Evolutionary conservation across 2,329 filamentous ascomycete genomes (phyloP).

Genomic region (Uncinocarpus reesii): DNA sequence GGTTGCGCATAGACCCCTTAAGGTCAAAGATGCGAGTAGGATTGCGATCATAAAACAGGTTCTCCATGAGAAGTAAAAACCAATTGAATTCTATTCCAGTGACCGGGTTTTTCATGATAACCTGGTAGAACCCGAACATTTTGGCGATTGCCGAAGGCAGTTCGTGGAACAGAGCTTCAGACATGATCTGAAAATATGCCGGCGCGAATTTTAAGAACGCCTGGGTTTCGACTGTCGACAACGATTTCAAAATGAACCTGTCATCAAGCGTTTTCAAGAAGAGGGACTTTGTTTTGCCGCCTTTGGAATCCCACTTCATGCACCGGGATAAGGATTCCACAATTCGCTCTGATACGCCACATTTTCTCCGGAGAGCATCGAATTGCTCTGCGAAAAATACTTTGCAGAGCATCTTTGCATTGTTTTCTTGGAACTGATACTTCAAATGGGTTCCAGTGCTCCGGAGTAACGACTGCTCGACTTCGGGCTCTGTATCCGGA

Average conservation of each 20-base stretch:
- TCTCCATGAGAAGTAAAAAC: constrained; percentile 92
- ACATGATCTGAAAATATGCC: constrained; percentile 96
- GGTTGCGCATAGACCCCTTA: constrained; percentile 97
- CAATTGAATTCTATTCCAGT: constrained; percentile 91
- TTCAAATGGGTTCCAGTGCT: constrained; percentile 86
- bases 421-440: constrained; percentile 87
- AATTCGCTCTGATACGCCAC: constrained; percentile 84
- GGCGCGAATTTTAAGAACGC: constrained; percentile 93
- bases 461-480: constrained; percentile 76
- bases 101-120: constrained; percentile 87
- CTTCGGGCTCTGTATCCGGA: constrained; percentile 53
- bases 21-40: constrained; percentile 88
- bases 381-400: constrained; percentile 98
- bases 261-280: constrained; percentile 96
- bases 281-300: constrained; percentile 93
- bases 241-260: constrained; percentile 80
- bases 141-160: constrained; percentile 95
- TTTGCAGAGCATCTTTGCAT: constrained; percentile 94
- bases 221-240: constrained; percentile 82
- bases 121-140: constrained; percentile 97
- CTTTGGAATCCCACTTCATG: constrained; percentile 95
- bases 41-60: constrained; percentile 88
- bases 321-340: constrained; percentile 91
- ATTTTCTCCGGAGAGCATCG: constrained; percentile 84
- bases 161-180: constrained; percentile 88